A percentile compares a stretch with the other conserved stretches of the same genome.
Conservation (phyloP, 2,329 filamentous ascomycete species). For the Waltergamsia citrina region DNA sequence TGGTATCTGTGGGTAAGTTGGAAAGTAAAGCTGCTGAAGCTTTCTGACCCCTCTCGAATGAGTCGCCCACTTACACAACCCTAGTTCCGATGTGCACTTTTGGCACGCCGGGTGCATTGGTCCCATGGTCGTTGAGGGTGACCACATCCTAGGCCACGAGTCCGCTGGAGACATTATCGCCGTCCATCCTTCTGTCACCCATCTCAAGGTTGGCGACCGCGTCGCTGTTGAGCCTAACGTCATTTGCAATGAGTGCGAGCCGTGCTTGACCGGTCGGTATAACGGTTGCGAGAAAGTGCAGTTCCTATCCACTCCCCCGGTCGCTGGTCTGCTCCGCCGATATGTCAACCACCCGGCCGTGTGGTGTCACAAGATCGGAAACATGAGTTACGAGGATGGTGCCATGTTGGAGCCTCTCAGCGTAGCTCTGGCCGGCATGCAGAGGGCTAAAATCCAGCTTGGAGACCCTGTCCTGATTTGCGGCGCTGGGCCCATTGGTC, state of each 20-base stretch:
- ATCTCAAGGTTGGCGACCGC: constrained; percentile 75
- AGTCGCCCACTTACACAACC: too few species aligned
- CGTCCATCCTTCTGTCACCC: constrained; percentile 68
- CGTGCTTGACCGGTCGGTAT: constrained; percentile 85
- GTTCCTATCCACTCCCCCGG: constrained; percentile 86
- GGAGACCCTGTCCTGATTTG: constrained; percentile 86
- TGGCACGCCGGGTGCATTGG: constrained; percentile 95
- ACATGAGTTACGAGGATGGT: constrained; percentile 87
- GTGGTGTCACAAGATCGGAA: constrained; percentile 93
- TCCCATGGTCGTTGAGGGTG: constrained; percentile 82
- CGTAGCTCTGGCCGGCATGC: constrained; percentile 81
- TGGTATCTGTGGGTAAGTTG: constrained; percentile 78
- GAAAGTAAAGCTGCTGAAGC: background rate
- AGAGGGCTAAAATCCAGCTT: constrained; percentile 69
- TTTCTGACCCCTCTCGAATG: background rate
- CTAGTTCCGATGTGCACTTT: constrained; percentile 88
- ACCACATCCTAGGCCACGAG: constrained; percentile 92
- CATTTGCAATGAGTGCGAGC: constrained; percentile 84
- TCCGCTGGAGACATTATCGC: constrained; percentile 78
- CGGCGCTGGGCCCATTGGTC: constrained; percentile 86
- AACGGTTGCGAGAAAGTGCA: constrained; percentile 83
- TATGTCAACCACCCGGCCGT: constrained; percentile 92
- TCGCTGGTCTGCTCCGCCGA: constrained; percentile 75
- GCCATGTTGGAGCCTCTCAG: constrained; percentile 83
- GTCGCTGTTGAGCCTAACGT: constrained; percentile 93